Evolutionary conservation across 495 filamentous ascomycete species (phyloP).

Genomic region (Schizothecium vesticola): DNA sequence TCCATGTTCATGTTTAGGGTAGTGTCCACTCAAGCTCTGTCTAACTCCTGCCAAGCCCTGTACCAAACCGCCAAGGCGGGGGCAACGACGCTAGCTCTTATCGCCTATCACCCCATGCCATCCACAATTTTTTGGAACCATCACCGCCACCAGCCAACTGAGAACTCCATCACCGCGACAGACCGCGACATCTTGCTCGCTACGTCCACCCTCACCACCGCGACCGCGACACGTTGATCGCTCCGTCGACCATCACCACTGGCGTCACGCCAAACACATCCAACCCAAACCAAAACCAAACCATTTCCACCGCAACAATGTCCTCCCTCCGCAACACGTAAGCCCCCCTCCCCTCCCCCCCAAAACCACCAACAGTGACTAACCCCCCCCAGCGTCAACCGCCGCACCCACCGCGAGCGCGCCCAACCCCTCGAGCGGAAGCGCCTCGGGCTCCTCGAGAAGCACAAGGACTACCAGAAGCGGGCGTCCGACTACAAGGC

Average conservation of each 20-base stretch:
- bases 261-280: background rate
- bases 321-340: constrained; percentile 34
- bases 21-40: too few relatives aligned
- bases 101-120: background rate
- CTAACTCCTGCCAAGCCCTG: too few relatives aligned
- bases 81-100: background rate
- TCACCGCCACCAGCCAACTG: background rate
- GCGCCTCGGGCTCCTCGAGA: constrained; percentile 33
- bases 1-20: background rate
- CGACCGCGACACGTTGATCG: too few relatives aligned
- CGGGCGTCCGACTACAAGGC: constrained; percentile 82
- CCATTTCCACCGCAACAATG: constrained; percentile 14
- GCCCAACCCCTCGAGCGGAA: constrained; percentile 72
- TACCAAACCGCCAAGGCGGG: background rate
- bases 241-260: background rate
- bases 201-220: background rate
- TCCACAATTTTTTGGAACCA: background rate
- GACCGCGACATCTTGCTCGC: background rate
- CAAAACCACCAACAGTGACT: background rate
- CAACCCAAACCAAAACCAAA: background rate
- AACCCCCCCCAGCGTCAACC: constrained; percentile 24
- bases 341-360: background rate
- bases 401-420: constrained; percentile 67
- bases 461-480: constrained; percentile 72
- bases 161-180: background rate